Base-by-base conservation (phyloP, 148 eudicot genomes). In the Dianthus caryophyllus region DNA sequence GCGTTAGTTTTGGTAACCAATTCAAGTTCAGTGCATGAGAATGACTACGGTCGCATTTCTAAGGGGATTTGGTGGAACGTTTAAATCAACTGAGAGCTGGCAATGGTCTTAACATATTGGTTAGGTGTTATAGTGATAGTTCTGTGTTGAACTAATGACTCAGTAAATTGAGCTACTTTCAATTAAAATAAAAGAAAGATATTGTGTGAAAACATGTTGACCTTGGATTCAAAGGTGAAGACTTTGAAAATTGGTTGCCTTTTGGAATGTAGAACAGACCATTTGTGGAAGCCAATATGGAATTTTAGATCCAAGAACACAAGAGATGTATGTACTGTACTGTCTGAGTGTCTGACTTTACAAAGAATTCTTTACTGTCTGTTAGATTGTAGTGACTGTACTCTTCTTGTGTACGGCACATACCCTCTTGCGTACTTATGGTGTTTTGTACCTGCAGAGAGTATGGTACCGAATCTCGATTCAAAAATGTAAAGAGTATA, bases 71-170 rank as follows among this genome's bases (percentile, higher is more conserved):
- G 56, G 51, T 36, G 58, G 64, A 51, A 41, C 57, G 59, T 60
- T 60, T 22, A 54, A 51, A 52, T 76, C 56, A 30, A 39, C 67
- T 65, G 64, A 66, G 71, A 71, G 75, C 67, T 65, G 71, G 71
- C 78, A 70, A 24, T 70, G 49, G 4, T 39, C 31, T 33, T 41
- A 67, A 12, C 38, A 33, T 47, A 17, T 64, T 56, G 69, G 57
- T 69, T 64, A 68, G 68, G 57, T 38, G 49, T 48, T 56, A 10
- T 60, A 58, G 71, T 9, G 38, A 56, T 26, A 70, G 51, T 36
- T 64, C 13, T 25, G 27, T 27, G 51, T 61, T 52, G 60, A 64
- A 36, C 51, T 41, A 10, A 38, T 56, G 60, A 59, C 56, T 20
- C 36, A 65, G 78, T 64, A 15, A 15, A 15, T 43, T 15, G 27